These are phyloP conservation scores for Dichotomopilus funicola DNA, from an alignment of 2,329 filamentous ascomycete species.

Conservation along the genomic window DNA sequence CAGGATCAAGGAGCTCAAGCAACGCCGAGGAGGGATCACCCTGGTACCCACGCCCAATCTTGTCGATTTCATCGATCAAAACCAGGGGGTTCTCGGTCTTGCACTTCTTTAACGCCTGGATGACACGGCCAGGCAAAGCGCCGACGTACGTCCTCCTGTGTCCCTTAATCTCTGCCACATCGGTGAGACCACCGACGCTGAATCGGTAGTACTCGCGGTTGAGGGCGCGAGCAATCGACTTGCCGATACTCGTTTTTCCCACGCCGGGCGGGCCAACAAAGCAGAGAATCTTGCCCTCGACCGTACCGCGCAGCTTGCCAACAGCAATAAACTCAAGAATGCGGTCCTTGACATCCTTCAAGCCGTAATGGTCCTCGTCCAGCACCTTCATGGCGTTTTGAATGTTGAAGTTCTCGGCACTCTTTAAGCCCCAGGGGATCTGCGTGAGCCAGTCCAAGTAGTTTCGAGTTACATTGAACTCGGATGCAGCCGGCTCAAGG, in stretches of 20 bases:
- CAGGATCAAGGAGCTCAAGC: conserved; percentile 87
- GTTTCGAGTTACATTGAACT: conserved; percentile 97
- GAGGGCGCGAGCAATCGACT: conserved; percentile 89
- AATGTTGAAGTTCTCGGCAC: conserved; percentile 94
- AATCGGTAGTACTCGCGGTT: conserved; percentile 98
- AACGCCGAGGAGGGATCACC: conserved; percentile 93
- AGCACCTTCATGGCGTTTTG: conserved; percentile 82
- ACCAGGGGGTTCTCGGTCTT: conserved; percentile 97
- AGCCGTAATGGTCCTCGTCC: conserved; percentile 91
- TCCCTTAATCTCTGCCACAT: conserved; percentile 98
- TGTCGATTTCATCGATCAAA: conserved; percentile 95
- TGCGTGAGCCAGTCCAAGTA: conserved; percentile 98
- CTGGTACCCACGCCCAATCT: conserved; percentile 93
- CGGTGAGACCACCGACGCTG: conserved; percentile 91
- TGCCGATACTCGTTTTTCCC: conserved; percentile 97
- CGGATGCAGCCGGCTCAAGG: conserved; percentile 88
- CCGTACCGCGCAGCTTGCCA: conserved; percentile 90
- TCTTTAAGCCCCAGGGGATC: conserved; percentile 93
- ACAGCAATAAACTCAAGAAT: conserved; percentile 98
- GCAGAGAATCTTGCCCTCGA: conserved; percentile 97
- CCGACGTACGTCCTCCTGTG: conserved; percentile 95
- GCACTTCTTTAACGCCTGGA: conserved; percentile 97
- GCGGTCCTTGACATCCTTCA: conserved; percentile 97
- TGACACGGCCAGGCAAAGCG: conserved; percentile 89
- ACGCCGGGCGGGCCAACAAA: conserved; percentile 96